Conservation (phyloP, 164 flowering plant genomes). For the Stephania japonica region DNA sequence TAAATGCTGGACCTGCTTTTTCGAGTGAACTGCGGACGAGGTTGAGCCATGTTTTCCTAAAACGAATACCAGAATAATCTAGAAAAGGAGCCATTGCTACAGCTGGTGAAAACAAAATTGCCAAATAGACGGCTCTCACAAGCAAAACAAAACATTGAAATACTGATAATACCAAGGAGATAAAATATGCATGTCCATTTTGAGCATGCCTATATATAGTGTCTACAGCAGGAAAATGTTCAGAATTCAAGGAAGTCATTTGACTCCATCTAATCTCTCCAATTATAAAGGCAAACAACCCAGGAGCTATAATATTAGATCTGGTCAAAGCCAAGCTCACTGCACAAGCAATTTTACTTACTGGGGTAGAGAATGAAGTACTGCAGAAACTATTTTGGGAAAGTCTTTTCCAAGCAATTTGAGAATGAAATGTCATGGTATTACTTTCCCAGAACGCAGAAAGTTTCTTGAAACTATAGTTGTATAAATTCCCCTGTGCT, state of each 20-base stretch:
- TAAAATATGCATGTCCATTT: slow-evolving; percentile 44
- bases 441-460: slow-evolving; percentile 21
- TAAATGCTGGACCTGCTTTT: slow-evolving; percentile 84
- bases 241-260: slow-evolving; percentile 38
- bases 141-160: slow-evolving; percentile 47
- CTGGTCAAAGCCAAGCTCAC: slow-evolving; percentile 60
- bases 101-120: slow-evolving; percentile 57
- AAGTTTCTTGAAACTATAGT: slow-evolving; percentile 14
- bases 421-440: slow-evolving; percentile 33
- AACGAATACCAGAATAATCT: slow-evolving; percentile 42
- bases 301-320: slow-evolving; percentile 46
- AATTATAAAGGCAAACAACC: slow-evolving; percentile 45
- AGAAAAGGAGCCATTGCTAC: slow-evolving; percentile 65
- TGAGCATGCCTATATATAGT: slow-evolving; percentile 46
- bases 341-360: slow-evolving; percentile 53
- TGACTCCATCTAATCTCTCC: slow-evolving; percentile 45
- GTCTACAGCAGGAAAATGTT: slow-evolving; percentile 23
- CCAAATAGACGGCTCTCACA: slow-evolving; percentile 47
- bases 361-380: slow-evolving; percentile 29
- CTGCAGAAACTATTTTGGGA: slow-evolving; percentile 27
- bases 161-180: slow-evolving; percentile 34
- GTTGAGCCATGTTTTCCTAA: slow-evolving; percentile 54
- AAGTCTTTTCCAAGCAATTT: slow-evolving; percentile 55
- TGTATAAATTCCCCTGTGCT: slow-evolving; percentile 20
- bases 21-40: slow-evolving; percentile 56